These are phyloP conservation scores for Mortierella alpina DNA, from an alignment of 192 early-diverging fungal genomes.

Conservation along the genomic window DNA sequence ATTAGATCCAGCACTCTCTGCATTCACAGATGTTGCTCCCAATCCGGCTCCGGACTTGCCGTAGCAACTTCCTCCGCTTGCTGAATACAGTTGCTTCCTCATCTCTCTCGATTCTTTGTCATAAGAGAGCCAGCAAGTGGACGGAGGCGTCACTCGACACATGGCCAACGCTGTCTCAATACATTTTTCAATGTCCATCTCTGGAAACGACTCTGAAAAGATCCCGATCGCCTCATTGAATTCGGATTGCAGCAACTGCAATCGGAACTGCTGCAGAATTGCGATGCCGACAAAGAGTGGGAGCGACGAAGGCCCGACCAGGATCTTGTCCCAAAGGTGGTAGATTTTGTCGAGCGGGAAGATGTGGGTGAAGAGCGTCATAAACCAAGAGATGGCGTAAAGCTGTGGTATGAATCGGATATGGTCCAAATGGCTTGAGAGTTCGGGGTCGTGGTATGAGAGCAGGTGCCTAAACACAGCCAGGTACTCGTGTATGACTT, in stretches of 20 bases:
- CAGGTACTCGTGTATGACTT: slow-evolving; percentile 77
- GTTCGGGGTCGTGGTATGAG: slow-evolving; percentile 79
- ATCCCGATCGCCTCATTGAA: slow-evolving; percentile 72
- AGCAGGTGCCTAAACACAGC: slow-evolving; percentile 72
- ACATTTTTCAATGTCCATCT: slow-evolving; percentile 79
- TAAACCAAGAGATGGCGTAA: slow-evolving; percentile 86
- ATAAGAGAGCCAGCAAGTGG: slow-evolving; percentile 53
- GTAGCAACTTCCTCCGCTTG: background rate
- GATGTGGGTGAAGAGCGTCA: slow-evolving; percentile 86
- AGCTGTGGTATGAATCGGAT: slow-evolving; percentile 77
- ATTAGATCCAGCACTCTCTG: background rate
- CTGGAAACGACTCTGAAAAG: slow-evolving; percentile 68
- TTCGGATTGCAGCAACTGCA: slow-evolving; percentile 68
- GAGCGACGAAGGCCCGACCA: slow-evolving; percentile 72
- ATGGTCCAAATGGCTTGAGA: slow-evolving; percentile 69
- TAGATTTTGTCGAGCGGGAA: slow-evolving; percentile 86
- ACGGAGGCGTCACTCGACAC: slow-evolving; percentile 78
- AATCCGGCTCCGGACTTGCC: background rate
- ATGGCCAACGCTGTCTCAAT: slow-evolving; percentile 69
- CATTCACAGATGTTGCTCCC: background rate
- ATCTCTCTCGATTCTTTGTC: slow-evolving; percentile 46
- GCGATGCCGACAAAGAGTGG: slow-evolving; percentile 76
- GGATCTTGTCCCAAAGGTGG: slow-evolving; percentile 81
- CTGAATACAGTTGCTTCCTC: slow-evolving; percentile 7
- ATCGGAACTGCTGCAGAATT: slow-evolving; percentile 76